These are phyloP conservation scores for Blastomyces parvus DNA, from an alignment of 2,329 filamentous ascomycete species.

Conservation along the genomic window DNA sequence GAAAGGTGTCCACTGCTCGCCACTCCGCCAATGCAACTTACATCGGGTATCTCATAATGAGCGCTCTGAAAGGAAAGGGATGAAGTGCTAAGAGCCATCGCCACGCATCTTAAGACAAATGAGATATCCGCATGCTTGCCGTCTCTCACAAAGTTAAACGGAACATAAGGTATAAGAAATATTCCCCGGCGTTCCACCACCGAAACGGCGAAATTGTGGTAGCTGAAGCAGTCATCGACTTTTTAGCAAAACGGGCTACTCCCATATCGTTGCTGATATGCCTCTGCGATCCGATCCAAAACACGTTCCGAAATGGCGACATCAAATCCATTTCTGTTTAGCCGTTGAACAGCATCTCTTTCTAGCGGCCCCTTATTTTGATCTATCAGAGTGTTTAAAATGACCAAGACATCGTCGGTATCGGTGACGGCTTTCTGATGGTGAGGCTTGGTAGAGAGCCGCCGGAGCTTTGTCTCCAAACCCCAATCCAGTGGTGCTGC, in stretches of 20 bases:
- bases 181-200: too few species aligned
- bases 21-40: too few species aligned
- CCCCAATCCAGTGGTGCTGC: slow-evolving; percentile 14
- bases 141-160: too few species aligned
- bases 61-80: too few species aligned
- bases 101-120: too few species aligned
- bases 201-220: too few species aligned
- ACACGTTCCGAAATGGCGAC: slow-evolving; percentile 2
- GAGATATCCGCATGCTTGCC: too few species aligned
- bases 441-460: slow-evolving; percentile 1
- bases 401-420: slow-evolving; percentile 10
- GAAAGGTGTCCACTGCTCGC: too few species aligned
- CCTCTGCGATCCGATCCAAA: slow-evolving; percentile 8
- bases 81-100: too few species aligned
- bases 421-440: slow-evolving; percentile 9
- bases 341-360: slow-evolving; percentile 3
- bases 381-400: slow-evolving; percentile 9
- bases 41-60: too few species aligned
- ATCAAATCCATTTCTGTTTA: slow-evolving; percentile 14
- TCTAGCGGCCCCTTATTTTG: slow-evolving; percentile 9
- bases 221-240: background rate
- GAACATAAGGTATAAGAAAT: too few species aligned
- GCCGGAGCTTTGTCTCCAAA: slow-evolving; percentile 11
- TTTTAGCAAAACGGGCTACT: background rate
- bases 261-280: slow-evolving; percentile 8